Evolutionary conservation across 208 protist species (phyloP).

Genomic region (Acanthamoeba comandoni): DNA sequence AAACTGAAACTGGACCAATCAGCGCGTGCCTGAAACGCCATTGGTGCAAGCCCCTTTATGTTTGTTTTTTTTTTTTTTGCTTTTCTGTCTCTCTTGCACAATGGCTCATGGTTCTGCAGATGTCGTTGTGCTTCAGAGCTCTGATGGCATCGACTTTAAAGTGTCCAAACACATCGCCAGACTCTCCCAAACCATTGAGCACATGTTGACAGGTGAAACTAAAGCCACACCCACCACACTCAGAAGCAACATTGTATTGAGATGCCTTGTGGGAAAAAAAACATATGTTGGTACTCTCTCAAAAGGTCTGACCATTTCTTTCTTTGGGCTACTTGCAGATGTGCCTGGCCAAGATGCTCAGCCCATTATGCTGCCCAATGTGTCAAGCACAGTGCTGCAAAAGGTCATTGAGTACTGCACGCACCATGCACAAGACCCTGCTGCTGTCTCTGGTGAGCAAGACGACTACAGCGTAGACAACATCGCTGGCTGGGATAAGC

Average conservation of each 20-base stretch:
- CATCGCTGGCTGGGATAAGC: slow-evolving; percentile 8
- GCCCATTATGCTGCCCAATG: background rate
- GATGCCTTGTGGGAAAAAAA: background rate
- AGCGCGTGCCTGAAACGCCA: no score
- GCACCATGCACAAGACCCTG: slow-evolving; percentile 5
- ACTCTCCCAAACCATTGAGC: slow-evolving; percentile 2
- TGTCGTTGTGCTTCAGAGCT: background rate
- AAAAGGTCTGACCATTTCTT: slow-evolving; percentile 28
- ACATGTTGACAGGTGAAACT: slow-evolving; percentile 38
- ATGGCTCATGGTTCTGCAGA: background rate
- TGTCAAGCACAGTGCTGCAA: background rate
- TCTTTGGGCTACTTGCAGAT: background rate
- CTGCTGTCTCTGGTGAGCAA: background rate
- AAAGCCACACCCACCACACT: no score
- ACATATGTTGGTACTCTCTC: background rate
- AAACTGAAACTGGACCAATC: no score
- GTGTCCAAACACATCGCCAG: background rate
- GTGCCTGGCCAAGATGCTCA: slow-evolving; percentile 31
- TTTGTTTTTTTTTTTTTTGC: no score
- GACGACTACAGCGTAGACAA: slow-evolving; percentile 10
- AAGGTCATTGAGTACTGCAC: slow-evolving; percentile 63
- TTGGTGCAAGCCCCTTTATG: no score
- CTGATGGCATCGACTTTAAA: slow-evolving; percentile 14
- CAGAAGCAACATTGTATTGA: background rate
- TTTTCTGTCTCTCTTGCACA: no score